These are phyloP conservation scores for Jackrogersella multiformis DNA, from an alignment of 495 filamentous ascomycete genomes.

Conservation along the genomic window DNA sequence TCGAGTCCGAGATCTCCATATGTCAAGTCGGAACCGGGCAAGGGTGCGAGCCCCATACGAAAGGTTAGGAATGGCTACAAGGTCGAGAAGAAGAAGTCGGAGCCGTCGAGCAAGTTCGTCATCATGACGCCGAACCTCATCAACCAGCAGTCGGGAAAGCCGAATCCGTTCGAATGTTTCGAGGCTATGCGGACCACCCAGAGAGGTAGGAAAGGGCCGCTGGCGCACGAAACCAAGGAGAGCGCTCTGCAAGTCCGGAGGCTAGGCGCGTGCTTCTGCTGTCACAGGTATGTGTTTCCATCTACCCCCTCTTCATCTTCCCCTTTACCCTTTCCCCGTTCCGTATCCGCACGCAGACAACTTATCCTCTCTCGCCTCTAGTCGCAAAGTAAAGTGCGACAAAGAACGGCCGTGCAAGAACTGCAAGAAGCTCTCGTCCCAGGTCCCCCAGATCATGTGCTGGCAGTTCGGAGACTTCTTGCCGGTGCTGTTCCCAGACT, in stretches of 20 bases:
- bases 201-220: conserved; percentile 58
- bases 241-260: conserved; percentile 57
- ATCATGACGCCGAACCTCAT: conserved; percentile 59
- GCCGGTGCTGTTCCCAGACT: conserved; percentile 57
- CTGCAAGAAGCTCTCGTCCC: conserved; percentile 55
- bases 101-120: conserved; percentile 53
- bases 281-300: conserved; percentile 48
- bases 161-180: conserved; percentile 59
- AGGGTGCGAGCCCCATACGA: conserved; percentile 46
- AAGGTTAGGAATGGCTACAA: conserved; percentile 46
- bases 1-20: conserved; percentile 49
- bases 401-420: conserved; percentile 57
- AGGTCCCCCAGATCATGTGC: conserved; percentile 56
- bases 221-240: conserved; percentile 58
- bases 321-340: no score
- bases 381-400: conserved; percentile 58
- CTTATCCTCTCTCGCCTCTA: conserved; percentile 7
- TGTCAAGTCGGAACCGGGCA: conserved; percentile 43
- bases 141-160: conserved; percentile 52
- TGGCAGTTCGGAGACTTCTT: conserved; percentile 60
- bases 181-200: conserved; percentile 56
- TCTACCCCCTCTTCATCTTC: conserved; percentile 13
- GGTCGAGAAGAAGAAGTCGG: conserved; percentile 51
- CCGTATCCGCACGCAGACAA: conserved; percentile 22
- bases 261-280: conserved; percentile 60